These are phyloP conservation scores for Pseudomonodictys pantanalensis DNA, from an alignment of 495 filamentous ascomycete species.

Conservation along the genomic window DNA sequence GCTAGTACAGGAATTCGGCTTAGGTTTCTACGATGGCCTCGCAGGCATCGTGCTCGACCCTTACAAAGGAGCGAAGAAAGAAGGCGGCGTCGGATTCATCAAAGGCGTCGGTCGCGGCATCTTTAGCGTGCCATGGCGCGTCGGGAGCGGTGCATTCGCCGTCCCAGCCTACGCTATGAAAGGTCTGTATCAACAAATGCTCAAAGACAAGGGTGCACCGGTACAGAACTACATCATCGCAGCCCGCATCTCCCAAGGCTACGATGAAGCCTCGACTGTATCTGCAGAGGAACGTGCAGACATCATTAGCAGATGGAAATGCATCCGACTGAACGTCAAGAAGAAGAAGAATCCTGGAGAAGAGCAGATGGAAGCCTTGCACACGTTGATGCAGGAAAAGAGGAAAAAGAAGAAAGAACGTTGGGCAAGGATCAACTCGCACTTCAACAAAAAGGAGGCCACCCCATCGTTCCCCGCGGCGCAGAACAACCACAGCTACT, in stretches of 20 bases:
- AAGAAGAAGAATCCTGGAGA: constrained; percentile 53
- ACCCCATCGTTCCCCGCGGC: constrained; percentile 14
- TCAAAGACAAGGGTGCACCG: constrained; percentile 59
- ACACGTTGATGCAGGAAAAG: constrained; percentile 38
- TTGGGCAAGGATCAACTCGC: constrained; percentile 15
- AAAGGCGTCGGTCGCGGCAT: constrained; percentile 45
- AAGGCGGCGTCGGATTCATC: constrained; percentile 37
- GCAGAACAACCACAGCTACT: constrained; percentile 11
- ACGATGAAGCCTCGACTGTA: constrained; percentile 54
- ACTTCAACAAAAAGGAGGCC: constrained; percentile 10
- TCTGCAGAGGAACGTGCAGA: constrained; percentile 55
- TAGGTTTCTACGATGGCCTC: constrained; percentile 40
- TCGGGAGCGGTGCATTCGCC: constrained; percentile 33
- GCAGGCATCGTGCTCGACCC: constrained; percentile 41
- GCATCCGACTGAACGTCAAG: constrained; percentile 53
- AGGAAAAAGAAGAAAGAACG: constrained; percentile 35
- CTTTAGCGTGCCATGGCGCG: constrained; percentile 32
- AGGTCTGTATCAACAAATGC: constrained; percentile 71
- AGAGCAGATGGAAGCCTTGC: constrained; percentile 36
- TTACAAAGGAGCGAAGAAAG: constrained; percentile 40
- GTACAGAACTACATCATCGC: constrained; percentile 70
- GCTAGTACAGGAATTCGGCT: constrained; percentile 31
- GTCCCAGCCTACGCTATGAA: constrained; percentile 37
- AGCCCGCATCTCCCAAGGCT: constrained; percentile 68
- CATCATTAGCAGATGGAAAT: constrained; percentile 58